These are phyloP conservation scores for Cardiosporidium cionae DNA, from an alignment of 169 alveolate genomes.

Conservation along the genomic window DNA sequence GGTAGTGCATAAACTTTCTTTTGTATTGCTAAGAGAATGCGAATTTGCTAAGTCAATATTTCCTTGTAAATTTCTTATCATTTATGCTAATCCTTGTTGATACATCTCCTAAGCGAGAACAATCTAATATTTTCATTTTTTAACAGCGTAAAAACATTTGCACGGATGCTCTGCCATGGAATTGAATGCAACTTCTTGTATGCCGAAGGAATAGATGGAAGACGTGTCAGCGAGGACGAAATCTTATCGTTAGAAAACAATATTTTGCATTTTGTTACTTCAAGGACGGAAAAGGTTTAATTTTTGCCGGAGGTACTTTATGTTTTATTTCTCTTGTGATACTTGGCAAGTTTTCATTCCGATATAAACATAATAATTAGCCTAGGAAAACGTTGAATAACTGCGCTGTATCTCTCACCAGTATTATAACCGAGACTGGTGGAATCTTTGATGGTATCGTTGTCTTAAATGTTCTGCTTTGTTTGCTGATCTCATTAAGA, in stretches of 20 bases:
- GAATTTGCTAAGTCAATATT: background rate
- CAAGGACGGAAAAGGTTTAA: background rate
- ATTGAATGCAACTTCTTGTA: slow-evolving; percentile 33
- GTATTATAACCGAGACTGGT: too few species aligned
- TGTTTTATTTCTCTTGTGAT: too few species aligned
- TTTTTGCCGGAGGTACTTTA: too few species aligned
- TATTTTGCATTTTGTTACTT: slow-evolving; percentile 33
- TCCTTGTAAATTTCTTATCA: background rate
- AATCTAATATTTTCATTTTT: background rate
- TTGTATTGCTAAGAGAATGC: background rate
- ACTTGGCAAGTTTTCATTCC: too few species aligned
- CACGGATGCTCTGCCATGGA: slow-evolving; percentile 37
- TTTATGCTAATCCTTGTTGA: background rate
- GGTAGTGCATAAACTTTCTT: background rate
- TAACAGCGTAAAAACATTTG: slow-evolving; percentile 36
- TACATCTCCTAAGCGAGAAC: background rate
- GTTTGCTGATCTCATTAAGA: too few species aligned
- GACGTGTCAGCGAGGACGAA: slow-evolving; percentile 48
- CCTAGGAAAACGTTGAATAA: too few species aligned
- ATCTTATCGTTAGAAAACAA: slow-evolving; percentile 38
- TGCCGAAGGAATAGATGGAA: slow-evolving; percentile 53
- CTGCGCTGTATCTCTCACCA: too few species aligned
- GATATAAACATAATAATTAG: too few species aligned
- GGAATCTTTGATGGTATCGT: too few species aligned
- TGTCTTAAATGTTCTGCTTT: too few species aligned